Percentiles rank a stretch among this genome's conserved stretches.
Evolutionary conservation across 768 basidiomycete genomes (phyloP).

Genomic region (Russula vinacea): DNA sequence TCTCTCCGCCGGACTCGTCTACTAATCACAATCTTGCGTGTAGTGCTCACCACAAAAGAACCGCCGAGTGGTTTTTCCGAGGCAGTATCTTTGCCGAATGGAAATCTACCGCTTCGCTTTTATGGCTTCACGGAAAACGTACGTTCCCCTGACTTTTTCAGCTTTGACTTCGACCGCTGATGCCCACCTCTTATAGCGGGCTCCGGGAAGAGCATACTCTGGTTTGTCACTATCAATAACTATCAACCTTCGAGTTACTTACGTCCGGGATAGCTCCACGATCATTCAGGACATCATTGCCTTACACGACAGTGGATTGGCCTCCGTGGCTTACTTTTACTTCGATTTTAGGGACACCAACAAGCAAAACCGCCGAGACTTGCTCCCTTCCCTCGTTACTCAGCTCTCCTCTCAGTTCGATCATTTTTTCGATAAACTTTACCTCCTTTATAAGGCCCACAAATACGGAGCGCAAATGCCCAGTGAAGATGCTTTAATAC

Average conservation of each 20-base stretch:
- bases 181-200: neutral
- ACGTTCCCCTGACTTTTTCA: neutral
- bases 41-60: neutral
- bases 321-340: constrained; percentile 9
- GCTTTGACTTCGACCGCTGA: neutral
- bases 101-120: neutral
- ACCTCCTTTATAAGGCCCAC: neutral
- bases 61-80: neutral
- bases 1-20: constrained; percentile 1
- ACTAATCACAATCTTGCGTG: constrained; percentile 3
- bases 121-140: constrained; percentile 15
- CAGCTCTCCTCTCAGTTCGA: constrained; percentile 3
- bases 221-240: neutral
- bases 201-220: constrained; percentile 13
- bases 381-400: constrained; percentile 4
- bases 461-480: neutral
- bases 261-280: neutral
- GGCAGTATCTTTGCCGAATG: neutral
- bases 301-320: neutral
- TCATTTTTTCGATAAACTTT: neutral
- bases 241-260: neutral
- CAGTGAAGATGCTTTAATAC: neutral
- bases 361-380: neutral
- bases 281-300: constrained; percentile 8
- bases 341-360: constrained; percentile 2